Percentiles rank a stretch among this genome's conserved stretches.
Evolutionary conservation across 306 rosid genomes (phyloP).

Genomic region (Luffa acutangula): DNA sequence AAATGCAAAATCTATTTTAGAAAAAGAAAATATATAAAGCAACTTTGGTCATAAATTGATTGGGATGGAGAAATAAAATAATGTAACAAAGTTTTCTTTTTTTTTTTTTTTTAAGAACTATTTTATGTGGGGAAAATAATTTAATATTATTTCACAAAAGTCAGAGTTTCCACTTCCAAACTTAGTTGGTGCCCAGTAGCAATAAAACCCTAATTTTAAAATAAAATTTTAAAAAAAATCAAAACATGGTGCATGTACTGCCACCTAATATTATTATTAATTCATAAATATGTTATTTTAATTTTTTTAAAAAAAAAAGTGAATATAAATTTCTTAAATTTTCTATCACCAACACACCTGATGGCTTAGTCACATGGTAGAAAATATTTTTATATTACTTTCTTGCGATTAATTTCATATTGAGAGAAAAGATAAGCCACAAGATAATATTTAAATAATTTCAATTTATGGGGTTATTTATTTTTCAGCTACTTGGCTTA

Average conservation of each 20-base stretch:
- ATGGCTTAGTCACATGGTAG: not conserved
- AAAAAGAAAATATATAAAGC: not conserved
- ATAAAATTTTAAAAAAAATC: too few species aligned
- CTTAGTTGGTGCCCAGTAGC: slow-evolving; percentile 2
- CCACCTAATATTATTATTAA: slow-evolving; percentile 1
- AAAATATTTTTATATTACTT: not conserved
- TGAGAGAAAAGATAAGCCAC: not conserved
- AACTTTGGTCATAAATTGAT: not conserved
- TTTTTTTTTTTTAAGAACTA: not conserved
- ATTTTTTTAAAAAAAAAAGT: not conserved
- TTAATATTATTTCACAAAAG: not conserved
- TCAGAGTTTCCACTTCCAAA: not conserved
- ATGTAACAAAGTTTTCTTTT: not conserved
- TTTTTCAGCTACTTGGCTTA: not conserved
- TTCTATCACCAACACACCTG: not conserved
- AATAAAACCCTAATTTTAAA: not conserved
- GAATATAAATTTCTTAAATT: not conserved
- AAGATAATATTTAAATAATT: not conserved
- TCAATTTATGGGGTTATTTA: not conserved
- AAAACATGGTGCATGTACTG: not conserved
- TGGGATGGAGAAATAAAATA: not conserved
- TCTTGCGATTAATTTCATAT: not conserved
- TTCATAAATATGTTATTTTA: not conserved
- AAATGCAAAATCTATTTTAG: not conserved
- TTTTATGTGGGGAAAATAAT: not conserved